These are phyloP conservation scores for Xylaria nigripes DNA, from an alignment of 495 filamentous ascomycete species.

Conservation along the genomic window DNA sequence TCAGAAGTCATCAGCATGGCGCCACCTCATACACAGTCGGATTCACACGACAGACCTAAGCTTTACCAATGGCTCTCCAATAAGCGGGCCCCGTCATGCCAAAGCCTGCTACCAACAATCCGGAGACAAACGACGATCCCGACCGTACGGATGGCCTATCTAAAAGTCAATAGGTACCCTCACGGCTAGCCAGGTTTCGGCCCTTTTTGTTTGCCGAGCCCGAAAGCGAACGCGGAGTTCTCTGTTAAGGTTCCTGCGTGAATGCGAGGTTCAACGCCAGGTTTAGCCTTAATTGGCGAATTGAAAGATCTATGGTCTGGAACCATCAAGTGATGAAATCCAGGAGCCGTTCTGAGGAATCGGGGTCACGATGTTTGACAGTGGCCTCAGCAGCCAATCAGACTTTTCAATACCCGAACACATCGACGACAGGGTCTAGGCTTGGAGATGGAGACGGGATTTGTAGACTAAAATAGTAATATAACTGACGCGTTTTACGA, in stretches of 20 bases:
- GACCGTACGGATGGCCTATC: not conserved
- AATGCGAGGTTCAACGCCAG: not conserved
- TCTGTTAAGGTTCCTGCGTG: not conserved
- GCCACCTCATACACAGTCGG: not conserved
- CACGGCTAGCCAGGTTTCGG: not conserved
- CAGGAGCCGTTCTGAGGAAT: not conserved
- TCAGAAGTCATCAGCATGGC: not conserved
- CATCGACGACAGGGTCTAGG: constrained; percentile 2
- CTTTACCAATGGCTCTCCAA: not conserved
- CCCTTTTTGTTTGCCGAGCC: constrained; percentile 9
- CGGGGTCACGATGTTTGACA: constrained; percentile 7
- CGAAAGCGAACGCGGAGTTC: constrained; percentile 2
- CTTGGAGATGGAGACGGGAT: constrained; percentile 1
- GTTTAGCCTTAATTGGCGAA: not conserved
- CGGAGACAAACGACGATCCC: constrained; percentile 1
- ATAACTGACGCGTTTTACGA: not conserved
- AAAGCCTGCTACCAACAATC: not conserved
- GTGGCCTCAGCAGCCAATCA: constrained; percentile 1
- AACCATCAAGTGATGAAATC: not conserved
- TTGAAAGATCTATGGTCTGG: not conserved
- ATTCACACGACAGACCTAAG: not conserved
- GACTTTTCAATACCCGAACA: not conserved
- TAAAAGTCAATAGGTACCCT: not conserved
- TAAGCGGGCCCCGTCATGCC: not conserved
- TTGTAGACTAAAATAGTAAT: constrained; percentile 10